phyloP scores from a whole-genome alignment of 306 rosid species.

The Fragaria iinumae region DNA sequence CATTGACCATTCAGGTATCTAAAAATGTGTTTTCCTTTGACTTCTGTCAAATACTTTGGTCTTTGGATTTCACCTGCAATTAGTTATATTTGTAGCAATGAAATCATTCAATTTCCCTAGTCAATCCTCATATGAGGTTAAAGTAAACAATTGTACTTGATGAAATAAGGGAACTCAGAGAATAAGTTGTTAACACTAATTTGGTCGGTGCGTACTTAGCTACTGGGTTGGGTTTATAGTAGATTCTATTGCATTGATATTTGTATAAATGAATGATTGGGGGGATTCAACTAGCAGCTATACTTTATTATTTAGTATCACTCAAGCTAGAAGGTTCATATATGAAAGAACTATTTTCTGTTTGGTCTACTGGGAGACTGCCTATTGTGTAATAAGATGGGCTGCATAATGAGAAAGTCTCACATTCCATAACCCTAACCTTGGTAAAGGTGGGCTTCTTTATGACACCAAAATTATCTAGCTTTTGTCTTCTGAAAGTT shows the following conservation, averaged over 20 bases:
- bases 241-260: background rate
- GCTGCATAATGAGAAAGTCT: background rate
- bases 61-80: background rate
- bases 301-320: background rate
- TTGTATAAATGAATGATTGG: background rate
- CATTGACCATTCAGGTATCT: slow-evolving; percentile 41
- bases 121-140: background rate
- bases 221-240: background rate
- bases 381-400: background rate
- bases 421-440: background rate
- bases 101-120: background rate
- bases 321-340: background rate
- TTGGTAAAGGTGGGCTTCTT: background rate
- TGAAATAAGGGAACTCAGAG: background rate
- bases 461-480: background rate
- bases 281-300: background rate
- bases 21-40: slow-evolving; percentile 17
- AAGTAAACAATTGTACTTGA: background rate
- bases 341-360: background rate
- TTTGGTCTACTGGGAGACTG: background rate
- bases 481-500: background rate
- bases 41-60: background rate
- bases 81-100: background rate
- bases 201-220: background rate
- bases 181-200: background rate